Evolutionary conservation across 1,139 yeast genomes (phyloP).

Genomic region (Insectozyma bohioensis): DNA sequence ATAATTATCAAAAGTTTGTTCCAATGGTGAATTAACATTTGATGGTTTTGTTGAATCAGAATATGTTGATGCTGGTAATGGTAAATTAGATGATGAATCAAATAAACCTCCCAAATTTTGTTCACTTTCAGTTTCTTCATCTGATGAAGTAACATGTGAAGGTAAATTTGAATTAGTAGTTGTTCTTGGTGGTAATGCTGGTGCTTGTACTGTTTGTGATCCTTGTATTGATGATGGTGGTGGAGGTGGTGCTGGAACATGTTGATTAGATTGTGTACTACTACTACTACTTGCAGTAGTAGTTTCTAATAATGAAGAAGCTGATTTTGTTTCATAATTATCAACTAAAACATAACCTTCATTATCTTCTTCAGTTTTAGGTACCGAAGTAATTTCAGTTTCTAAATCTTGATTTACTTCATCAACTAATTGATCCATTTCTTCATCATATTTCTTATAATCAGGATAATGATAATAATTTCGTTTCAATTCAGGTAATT

Average conservation of each 20-base stretch:
- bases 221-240: slow-evolving; percentile 10
- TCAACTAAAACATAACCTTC: slow-evolving; percentile 25
- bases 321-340: slow-evolving; percentile 9
- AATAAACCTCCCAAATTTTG: slow-evolving; percentile 25
- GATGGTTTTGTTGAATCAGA: slow-evolving; percentile 24
- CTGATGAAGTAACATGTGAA: slow-evolving; percentile 13
- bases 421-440: slow-evolving; percentile 20
- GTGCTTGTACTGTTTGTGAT: slow-evolving; percentile 3
- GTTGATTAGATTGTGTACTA: no score
- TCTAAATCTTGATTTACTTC: no score
- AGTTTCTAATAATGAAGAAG: slow-evolving; percentile 3
- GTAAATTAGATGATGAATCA: slow-evolving; percentile 28
- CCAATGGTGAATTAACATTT: slow-evolving; percentile 24
- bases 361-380: slow-evolving; percentile 13
- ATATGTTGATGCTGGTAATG: slow-evolving; percentile 17
- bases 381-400: slow-evolving; percentile 11
- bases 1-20: slow-evolving; percentile 9
- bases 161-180: slow-evolving; percentile 6
- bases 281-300: no score
- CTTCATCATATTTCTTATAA: slow-evolving; percentile 18
- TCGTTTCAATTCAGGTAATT: slow-evolving; percentile 29
- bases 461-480: slow-evolving; percentile 33
- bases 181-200: slow-evolving; percentile 6
- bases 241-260: slow-evolving; percentile 1
- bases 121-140: slow-evolving; percentile 22